A percentile compares a stretch with the other conserved stretches of the same genome.
Evolutionary conservation across 1,139 yeast species (phyloP).

Genomic region (Pichia sp.): DNA sequence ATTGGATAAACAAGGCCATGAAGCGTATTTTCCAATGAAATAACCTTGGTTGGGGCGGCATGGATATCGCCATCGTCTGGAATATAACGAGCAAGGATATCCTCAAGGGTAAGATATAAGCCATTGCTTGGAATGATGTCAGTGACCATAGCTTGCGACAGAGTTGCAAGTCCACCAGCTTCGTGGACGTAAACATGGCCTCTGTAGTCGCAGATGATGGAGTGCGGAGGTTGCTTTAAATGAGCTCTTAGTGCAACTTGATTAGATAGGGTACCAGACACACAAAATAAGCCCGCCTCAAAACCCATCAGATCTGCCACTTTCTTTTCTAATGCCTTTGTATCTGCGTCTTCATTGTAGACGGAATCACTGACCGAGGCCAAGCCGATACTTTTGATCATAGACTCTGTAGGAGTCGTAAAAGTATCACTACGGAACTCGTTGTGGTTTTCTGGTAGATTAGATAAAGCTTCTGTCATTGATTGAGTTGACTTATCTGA

Average conservation of each 20-base stretch:
- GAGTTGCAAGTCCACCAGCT: conserved; percentile 86
- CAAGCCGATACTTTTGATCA: conserved; percentile 57
- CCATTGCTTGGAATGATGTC: conserved; percentile 79
- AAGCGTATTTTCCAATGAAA: conserved; percentile 82
- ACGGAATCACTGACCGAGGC: conserved; percentile 85
- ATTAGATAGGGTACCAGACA: conserved; percentile 86
- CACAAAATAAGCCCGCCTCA: conserved; percentile 79
- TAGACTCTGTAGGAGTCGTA: conserved; percentile 79
- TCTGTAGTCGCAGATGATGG: conserved; percentile 76
- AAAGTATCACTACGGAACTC: conserved; percentile 81
- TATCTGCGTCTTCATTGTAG: conserved; percentile 74
- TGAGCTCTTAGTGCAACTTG: conserved; percentile 82
- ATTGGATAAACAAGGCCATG: conserved; percentile 80
- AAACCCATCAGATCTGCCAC: conserved; percentile 74
- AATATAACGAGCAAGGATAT: conserved; percentile 57
- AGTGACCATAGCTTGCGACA: conserved; percentile 88
- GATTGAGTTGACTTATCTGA: no score
- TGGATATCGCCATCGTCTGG: conserved; percentile 83
- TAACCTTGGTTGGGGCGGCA: conserved; percentile 80
- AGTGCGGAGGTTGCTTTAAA: conserved; percentile 79
- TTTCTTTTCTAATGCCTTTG: conserved; percentile 58
- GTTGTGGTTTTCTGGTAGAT: conserved; percentile 26
- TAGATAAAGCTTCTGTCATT: not conserved
- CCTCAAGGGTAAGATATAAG: conserved; percentile 71
- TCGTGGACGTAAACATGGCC: conserved; percentile 81